These are phyloP conservation scores for Epithele typhae DNA, from an alignment of 768 basidiomycete species.

Conservation along the genomic window DNA sequence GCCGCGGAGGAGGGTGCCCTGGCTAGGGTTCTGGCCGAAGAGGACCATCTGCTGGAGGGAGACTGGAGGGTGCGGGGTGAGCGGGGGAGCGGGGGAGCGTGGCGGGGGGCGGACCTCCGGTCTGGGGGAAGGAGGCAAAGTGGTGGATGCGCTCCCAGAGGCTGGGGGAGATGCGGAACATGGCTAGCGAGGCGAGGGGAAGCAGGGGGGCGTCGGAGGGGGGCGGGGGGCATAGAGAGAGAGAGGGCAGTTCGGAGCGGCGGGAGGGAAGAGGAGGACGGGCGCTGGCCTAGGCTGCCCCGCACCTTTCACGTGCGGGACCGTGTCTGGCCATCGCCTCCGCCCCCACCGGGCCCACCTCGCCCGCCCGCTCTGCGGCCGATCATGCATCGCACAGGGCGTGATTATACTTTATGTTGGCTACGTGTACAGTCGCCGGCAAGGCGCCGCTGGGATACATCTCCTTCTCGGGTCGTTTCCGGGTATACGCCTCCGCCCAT, in stretches of 20 bases:
- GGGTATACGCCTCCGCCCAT: too few relatives aligned
- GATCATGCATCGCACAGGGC: slow-evolving; percentile 6
- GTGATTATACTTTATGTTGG: slow-evolving; percentile 16
- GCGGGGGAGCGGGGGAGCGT: background rate
- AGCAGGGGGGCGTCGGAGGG: background rate
- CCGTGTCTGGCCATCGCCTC: too few relatives aligned
- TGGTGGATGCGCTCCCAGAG: slow-evolving; percentile 91
- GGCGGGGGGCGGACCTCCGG: slow-evolving; percentile 57
- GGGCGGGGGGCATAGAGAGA: background rate
- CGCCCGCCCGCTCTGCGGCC: too few relatives aligned
- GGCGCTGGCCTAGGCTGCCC: too few relatives aligned
- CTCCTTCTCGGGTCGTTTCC: too few relatives aligned
- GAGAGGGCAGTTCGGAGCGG: background rate
- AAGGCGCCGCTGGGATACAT: too few relatives aligned
- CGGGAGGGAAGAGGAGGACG: too few relatives aligned
- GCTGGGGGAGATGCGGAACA: slow-evolving; percentile 69
- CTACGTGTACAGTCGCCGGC: slow-evolving; percentile 3
- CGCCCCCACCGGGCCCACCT: too few relatives aligned
- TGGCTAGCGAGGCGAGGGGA: slow-evolving; percentile 3
- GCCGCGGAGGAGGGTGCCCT: slow-evolving; percentile 90
- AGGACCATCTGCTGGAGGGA: slow-evolving; percentile 97
- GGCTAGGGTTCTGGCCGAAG: slow-evolving; percentile 93
- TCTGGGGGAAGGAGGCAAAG: slow-evolving; percentile 90
- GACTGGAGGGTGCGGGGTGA: slow-evolving; percentile 43
- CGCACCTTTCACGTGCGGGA: too few relatives aligned